Conservation (phyloP, 257 asterid genomes). For the Ilex asprella region DNA sequence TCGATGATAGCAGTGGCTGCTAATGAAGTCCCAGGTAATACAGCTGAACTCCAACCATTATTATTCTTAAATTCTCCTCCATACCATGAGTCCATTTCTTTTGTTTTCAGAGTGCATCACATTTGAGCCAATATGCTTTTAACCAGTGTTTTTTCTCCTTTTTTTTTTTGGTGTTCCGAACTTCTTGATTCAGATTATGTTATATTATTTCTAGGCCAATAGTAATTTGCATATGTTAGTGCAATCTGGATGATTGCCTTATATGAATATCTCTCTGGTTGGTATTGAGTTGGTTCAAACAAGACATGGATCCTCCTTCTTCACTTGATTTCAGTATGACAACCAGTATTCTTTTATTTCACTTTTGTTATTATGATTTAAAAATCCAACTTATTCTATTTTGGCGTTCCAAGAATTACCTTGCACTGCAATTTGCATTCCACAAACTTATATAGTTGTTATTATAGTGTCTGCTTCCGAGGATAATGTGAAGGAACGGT, state of each 20-base stretch:
- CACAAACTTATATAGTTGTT: constrained; percentile 2
- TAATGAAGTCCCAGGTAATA: constrained; percentile 29
- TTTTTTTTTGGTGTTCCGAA: background rate
- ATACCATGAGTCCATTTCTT: too few species aligned
- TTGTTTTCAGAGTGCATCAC: too few species aligned
- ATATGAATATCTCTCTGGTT: background rate
- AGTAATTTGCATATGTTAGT: too few species aligned
- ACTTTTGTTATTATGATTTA: too few species aligned
- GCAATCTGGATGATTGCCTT: too few species aligned
- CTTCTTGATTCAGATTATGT: background rate
- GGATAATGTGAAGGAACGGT: constrained; percentile 54
- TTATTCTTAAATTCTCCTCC: too few species aligned
- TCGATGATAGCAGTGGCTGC: constrained; percentile 19
- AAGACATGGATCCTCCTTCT: too few species aligned
- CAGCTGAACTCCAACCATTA: background rate
- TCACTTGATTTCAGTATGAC: too few species aligned
- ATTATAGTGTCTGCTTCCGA: constrained; percentile 24
- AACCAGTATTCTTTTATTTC: too few species aligned
- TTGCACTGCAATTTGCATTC: background rate
- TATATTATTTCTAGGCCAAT: too few species aligned
- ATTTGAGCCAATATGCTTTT: background rate
- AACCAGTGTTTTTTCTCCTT: background rate
- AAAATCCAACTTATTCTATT: too few species aligned
- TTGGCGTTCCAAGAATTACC: too few species aligned
- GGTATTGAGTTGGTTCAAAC: background rate